Evolutionary conservation across 2,329 filamentous ascomycete genomes (phyloP).

Genomic region (Biscogniauxia sp.): DNA sequence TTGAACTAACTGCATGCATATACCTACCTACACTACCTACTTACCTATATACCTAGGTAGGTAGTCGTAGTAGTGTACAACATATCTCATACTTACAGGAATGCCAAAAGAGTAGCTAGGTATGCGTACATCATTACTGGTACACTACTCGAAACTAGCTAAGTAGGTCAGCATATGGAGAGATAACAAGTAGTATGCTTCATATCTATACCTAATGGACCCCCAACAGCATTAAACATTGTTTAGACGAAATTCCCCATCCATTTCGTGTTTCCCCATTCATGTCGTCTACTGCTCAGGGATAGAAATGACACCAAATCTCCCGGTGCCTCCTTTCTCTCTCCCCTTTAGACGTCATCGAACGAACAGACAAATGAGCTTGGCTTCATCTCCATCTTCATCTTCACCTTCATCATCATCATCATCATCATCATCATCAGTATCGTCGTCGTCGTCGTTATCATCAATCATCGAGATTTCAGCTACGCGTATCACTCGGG

Average conservation of each 20-base stretch:
- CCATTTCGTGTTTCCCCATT: background rate
- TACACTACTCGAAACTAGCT: background rate
- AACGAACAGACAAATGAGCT: no score
- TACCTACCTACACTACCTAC: no score
- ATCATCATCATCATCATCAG: no score
- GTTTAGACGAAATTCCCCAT: background rate
- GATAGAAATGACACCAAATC: background rate
- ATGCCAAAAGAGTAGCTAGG: no score
- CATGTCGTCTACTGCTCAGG: background rate
- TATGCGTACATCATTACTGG: background rate
- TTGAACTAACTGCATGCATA: background rate
- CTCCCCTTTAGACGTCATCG: background rate
- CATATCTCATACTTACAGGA: background rate
- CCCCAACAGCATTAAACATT: background rate
- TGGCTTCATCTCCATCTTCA: no score
- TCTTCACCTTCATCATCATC: no score
- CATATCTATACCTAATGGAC: background rate
- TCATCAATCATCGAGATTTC: background rate
- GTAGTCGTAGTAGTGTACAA: background rate
- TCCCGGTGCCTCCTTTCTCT: background rate
- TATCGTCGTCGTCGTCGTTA: no score
- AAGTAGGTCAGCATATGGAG: background rate
- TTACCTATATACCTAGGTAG: no score
- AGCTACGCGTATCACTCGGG: background rate
- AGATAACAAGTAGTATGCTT: background rate